Evolutionary conservation across 352 stramenopile species (phyloP).

Genomic region (Globisporangium uncinulatum): DNA sequence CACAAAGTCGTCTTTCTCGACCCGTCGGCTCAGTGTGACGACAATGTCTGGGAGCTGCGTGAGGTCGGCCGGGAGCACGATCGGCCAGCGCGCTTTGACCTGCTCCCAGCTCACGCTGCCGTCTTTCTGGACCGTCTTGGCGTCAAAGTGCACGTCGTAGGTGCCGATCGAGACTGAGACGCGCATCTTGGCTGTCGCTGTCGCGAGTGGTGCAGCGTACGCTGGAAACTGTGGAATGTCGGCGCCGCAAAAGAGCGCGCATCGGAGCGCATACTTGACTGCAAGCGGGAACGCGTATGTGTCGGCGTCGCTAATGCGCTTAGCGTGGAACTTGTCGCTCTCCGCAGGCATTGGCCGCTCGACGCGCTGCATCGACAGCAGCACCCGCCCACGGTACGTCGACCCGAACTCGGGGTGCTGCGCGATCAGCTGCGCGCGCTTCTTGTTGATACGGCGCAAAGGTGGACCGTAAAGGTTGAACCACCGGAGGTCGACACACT

Average conservation of each 20-base stretch:
- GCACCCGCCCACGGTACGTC: conserved; percentile 71
- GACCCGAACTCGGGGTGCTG: conserved; percentile 64
- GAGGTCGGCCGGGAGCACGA: conserved; percentile 57
- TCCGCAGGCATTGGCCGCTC: conserved; percentile 29
- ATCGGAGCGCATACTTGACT: conserved; percentile 62
- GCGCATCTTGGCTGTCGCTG: conserved; percentile 27
- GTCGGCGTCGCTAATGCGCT: conserved; percentile 31
- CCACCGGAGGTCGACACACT: conserved; percentile 47
- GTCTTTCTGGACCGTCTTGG: conserved; percentile 39
- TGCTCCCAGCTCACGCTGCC: conserved; percentile 42
- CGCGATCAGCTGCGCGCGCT: conserved; percentile 41
- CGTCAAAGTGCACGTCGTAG: conserved; percentile 46
- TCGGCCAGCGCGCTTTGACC: conserved; percentile 36
- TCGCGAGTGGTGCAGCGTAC: conserved; percentile 1
- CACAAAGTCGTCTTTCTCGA: conserved; percentile 56
- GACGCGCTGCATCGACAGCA: conserved; percentile 73
- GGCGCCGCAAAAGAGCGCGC: conserved; percentile 49
- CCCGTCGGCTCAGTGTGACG: conserved; percentile 51
- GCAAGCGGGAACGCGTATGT: conserved; percentile 27
- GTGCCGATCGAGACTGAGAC: conserved; percentile 42
- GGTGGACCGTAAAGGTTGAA: conserved; percentile 87
- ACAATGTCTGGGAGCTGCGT: conserved; percentile 66
- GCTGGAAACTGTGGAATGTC: conserved; percentile 32
- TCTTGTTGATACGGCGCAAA: conserved; percentile 43
- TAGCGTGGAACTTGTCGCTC: conserved; percentile 55